phyloP scores from a whole-genome alignment of 2,329 filamentous ascomycete genomes.

The Sporothrix curviconia region DNA sequence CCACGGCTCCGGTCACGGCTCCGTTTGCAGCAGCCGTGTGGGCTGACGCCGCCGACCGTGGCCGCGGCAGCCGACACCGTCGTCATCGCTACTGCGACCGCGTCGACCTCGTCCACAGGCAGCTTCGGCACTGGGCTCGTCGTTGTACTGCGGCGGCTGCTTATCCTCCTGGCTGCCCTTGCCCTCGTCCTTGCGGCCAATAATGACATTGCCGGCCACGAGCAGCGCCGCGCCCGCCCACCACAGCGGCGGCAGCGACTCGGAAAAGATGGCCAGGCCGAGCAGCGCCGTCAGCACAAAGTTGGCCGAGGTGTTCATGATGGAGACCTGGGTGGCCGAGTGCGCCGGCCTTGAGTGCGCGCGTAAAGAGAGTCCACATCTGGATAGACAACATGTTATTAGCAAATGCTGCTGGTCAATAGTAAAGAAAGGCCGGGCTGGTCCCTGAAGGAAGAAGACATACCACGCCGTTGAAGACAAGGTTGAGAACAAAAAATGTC shows the following conservation, averaged over 20 bases:
- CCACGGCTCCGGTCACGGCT: too few species aligned
- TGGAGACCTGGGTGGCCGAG: slow-evolving; percentile 72
- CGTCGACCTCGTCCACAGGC: background rate
- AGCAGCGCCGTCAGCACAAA: slow-evolving; percentile 72
- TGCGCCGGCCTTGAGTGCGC: slow-evolving; percentile 65
- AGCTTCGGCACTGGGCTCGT: background rate
- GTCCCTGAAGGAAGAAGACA: background rate
- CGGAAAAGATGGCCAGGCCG: slow-evolving; percentile 63
- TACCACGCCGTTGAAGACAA: slow-evolving; percentile 66
- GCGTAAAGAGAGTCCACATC: slow-evolving; percentile 82
- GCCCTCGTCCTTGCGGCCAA: slow-evolving; percentile 60
- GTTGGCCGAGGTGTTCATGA: slow-evolving; percentile 77
- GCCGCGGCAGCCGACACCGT: background rate
- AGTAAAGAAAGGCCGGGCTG: too few species aligned
- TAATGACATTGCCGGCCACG: slow-evolving; percentile 70
- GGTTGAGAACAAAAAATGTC: slow-evolving; percentile 69
- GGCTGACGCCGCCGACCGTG: background rate
- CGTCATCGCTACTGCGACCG: background rate
- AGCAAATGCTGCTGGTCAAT: too few species aligned
- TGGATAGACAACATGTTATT: slow-evolving; percentile 25
- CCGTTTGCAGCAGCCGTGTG: too few species aligned
- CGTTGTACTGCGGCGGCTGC: background rate
- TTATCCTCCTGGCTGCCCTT: slow-evolving; percentile 30
- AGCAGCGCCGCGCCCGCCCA: slow-evolving; percentile 67
- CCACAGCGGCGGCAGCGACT: slow-evolving; percentile 66